Evolutionary conservation across 1,139 yeast species (phyloP).

Genomic region (Hemisphaericaspora subhashii): DNA sequence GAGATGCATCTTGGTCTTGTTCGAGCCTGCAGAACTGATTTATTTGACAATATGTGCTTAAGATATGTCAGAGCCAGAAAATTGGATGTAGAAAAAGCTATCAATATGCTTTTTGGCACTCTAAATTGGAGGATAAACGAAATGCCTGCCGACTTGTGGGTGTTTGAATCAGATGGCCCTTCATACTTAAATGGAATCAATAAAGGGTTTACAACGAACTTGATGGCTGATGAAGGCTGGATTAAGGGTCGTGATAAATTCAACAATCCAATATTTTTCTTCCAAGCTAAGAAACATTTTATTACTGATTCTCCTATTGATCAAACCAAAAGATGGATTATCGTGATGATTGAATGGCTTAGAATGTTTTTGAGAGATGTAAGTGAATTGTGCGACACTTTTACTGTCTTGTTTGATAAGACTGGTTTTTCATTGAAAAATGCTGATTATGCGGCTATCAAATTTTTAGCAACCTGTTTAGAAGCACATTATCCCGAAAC

Average conservation of each 20-base stretch:
- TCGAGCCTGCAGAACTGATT: too few relatives aligned
- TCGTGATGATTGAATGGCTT: constrained; percentile 42
- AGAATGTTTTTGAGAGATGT: constrained; percentile 38
- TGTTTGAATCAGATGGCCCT: constrained; percentile 40
- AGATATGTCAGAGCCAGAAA: constrained; percentile 47
- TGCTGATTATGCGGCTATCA: constrained; percentile 45
- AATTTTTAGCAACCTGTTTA: constrained; percentile 45
- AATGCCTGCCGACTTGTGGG: constrained; percentile 32
- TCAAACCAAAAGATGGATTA: constrained; percentile 42
- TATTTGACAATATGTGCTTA: constrained; percentile 35
- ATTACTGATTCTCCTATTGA: constrained; percentile 36
- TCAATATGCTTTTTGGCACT: constrained; percentile 37
- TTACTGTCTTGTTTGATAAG: constrained; percentile 45
- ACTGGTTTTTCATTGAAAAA: constrained; percentile 48
- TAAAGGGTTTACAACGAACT: constrained; percentile 39
- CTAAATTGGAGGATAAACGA: constrained; percentile 39
- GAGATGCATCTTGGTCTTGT: too few relatives aligned
- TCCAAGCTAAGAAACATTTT: constrained; percentile 43
- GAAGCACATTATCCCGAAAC: constrained; percentile 53
- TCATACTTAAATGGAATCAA: constrained; percentile 33
- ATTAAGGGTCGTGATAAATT: constrained; percentile 41
- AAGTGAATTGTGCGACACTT: constrained; percentile 35
- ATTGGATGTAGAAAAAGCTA: constrained; percentile 32
- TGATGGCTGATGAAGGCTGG: constrained; percentile 39
- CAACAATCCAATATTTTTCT: constrained; percentile 38